Conservation (phyloP, 257 asterid species). For the Nicotiana paniculata region DNA sequence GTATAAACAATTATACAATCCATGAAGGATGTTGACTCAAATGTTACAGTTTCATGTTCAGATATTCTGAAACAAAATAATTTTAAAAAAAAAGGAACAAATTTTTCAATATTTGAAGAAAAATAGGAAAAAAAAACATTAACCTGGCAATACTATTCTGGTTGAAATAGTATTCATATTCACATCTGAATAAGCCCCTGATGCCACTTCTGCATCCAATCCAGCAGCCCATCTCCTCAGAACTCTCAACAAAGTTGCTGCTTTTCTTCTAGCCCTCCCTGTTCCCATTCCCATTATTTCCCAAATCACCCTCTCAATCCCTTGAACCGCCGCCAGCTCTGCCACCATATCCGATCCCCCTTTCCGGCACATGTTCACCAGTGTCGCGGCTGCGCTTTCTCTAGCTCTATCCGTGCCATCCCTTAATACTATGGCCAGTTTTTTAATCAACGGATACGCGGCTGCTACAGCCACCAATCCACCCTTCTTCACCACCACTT, state of each 20-base stretch:
- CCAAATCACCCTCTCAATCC: slow-evolving; percentile 75
- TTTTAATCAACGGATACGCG: slow-evolving; percentile 40
- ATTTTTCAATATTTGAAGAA: background rate
- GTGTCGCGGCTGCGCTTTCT: slow-evolving; percentile 67
- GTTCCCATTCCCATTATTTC: slow-evolving; percentile 80
- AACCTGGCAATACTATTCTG: slow-evolving; percentile 47
- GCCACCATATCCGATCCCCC: slow-evolving; percentile 81
- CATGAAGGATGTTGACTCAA: background rate
- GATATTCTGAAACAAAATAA: background rate
- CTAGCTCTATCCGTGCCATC: slow-evolving; percentile 65
- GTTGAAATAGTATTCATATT: slow-evolving; percentile 34
- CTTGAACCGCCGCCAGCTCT: slow-evolving; percentile 48
- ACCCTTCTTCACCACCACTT: slow-evolving; percentile 74
- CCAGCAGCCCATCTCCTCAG: slow-evolving; percentile 93
- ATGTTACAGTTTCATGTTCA: slow-evolving; percentile 7
- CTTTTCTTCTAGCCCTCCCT: slow-evolving; percentile 68
- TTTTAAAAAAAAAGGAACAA: slow-evolving; percentile 10
- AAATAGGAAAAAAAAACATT: background rate
- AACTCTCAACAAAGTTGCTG: slow-evolving; percentile 66
- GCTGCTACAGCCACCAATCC: slow-evolving; percentile 61
- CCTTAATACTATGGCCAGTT: slow-evolving; percentile 38
- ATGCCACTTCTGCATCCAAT: slow-evolving; percentile 35
- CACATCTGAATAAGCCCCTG: slow-evolving; percentile 28
- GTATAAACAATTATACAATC: slow-evolving; percentile 4
- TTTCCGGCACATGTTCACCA: slow-evolving; percentile 64